Percentiles rank a stretch among this genome's conserved stretches.
These are phyloP conservation scores for Solanum pennellii DNA, from an alignment of 257 asterid species.

Conservation along the genomic window DNA sequence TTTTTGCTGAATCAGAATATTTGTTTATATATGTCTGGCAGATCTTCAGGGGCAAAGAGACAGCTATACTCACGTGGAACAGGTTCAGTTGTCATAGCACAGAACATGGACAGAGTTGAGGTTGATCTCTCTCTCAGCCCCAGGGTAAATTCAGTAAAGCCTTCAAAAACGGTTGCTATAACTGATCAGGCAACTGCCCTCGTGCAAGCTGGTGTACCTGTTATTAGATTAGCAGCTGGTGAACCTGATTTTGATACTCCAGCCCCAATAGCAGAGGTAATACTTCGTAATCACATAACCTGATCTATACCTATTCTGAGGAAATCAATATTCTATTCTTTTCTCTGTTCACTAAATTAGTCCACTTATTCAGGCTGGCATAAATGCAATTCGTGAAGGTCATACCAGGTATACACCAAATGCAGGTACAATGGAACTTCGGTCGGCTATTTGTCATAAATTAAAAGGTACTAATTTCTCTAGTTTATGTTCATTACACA, in stretches of 20 bases:
- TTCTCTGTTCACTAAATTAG: neutral
- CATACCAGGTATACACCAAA: constrained; percentile 85
- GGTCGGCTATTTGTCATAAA: constrained; percentile 78
- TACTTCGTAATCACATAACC: neutral
- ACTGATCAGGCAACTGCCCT: constrained; percentile 94
- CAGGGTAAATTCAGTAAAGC: constrained; percentile 82
- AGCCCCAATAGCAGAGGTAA: constrained; percentile 68
- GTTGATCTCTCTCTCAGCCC: constrained; percentile 77
- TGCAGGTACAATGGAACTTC: constrained; percentile 85
- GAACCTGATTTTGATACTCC: constrained; percentile 99
- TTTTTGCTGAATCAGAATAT: neutral
- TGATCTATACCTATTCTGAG: neutral
- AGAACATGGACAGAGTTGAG: constrained; percentile 25
- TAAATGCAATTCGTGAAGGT: constrained; percentile 82
- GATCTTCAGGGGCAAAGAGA: constrained; percentile 21
- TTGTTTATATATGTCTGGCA: constrained; percentile 5
- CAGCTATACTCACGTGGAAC: constrained; percentile 14
- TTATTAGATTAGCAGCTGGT: constrained; percentile 88
- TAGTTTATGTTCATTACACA: neutral
- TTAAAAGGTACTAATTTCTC: constrained; percentile 45
- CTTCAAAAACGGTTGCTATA: constrained; percentile 85
- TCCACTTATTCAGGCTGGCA: constrained; percentile 55
- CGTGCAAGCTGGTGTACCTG: constrained; percentile 89
- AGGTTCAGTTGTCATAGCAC: constrained; percentile 29
- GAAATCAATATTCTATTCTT: neutral